Base-by-base conservation (phyloP, 1,139 yeast species). In the Yamadazyma aaseri region DNA sequence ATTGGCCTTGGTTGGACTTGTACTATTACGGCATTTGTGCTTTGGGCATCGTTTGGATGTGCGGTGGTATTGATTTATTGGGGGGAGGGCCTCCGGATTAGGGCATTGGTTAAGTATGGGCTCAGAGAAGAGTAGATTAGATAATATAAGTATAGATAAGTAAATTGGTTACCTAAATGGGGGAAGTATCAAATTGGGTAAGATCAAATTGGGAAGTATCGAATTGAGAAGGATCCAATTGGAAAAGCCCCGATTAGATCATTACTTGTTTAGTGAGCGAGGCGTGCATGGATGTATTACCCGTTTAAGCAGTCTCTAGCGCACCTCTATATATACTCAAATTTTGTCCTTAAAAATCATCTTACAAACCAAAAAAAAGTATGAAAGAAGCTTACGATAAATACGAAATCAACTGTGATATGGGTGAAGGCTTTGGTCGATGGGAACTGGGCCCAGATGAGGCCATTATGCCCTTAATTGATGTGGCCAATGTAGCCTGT, bases 1-100 rank as follows among this genome's bases (percentile, higher is more conserved):
- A 71, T 76, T 33, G 81, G 81, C 0, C 57, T 73, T 20, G 81
- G 80, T 3, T 73, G 79, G 77, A 59, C 76, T 3, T 61, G 68
- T 40, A 68, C 76, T 0, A 60, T 71, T 10, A 55, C 70, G 10
- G 70, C 71, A 3, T 28, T 41, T 26, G 50, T 58, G 4, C 46
- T 65, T 2, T 55, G 61, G 56, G 13, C 44, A 9, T 66, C 62
- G 1, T 38, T 45, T n/a, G 50, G 32, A 1, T 42, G 52, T 32
- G 55, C 55, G 1, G 16, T 52, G 6, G 40, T 49, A 3, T 38
- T 55, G 16, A 46, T 57, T 15, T 31, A 40, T 20, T 53, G 43
- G 43, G 62, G 63, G 3, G 59, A 55, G 34, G 25, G 34, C 8
- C 42, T 56, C 41, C 41, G 62, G 27, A 35, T 50, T 8, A 36